Base-by-base conservation (phyloP, 441 rosid genomes). In the Omphalea diandra region DNA sequence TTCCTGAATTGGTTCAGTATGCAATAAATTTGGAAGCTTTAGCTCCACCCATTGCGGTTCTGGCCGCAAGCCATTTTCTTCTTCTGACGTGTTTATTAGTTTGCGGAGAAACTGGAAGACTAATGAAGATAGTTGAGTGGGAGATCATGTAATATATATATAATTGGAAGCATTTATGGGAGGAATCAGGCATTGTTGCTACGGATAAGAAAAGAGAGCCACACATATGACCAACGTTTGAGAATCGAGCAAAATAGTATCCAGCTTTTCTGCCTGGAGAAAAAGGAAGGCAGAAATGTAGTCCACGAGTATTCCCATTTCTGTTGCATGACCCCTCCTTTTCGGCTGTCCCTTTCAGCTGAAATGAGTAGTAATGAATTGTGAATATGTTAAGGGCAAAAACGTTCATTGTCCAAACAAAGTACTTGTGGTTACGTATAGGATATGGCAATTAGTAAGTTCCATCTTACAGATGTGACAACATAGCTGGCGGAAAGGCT, bases 121-220 rank as follows among this genome's bases (percentile, higher is more conserved):
- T 36, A 57, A 40, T 56, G 67, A 67, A 78, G 73, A 63, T 69
- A 49, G 22, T 57, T 43, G 36, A 54, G 67, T 52, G 61, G 67
- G 79, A 74, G 70, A 71, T 81, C 80, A 44, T 70, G 83, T 38
- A 66, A 63, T 75, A 81, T 79, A 83, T 41, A 70, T 56, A 56
- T 56, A 56, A 65, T 50, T 57, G 49, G 63, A 76, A 72, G 64
- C 63, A 58, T 49, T 47, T 41, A 58, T 59, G 44, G 67, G 67
- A 76, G 69, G 32, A 60, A 15, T 56, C 60, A 72, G 67, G 60
- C 24, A 64, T 76, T 56, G 64, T 69, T 66, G 74, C 18, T 74
- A 66, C 81, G 76, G 97, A 93, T 93, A 93, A 93, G 97, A 77
- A 91, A 91, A 89, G 93, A 91, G 96, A 91, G 87, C 98, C 97